Base-by-base conservation (phyloP, 129 eudicot genomes). In the Artemisia annua region DNA sequence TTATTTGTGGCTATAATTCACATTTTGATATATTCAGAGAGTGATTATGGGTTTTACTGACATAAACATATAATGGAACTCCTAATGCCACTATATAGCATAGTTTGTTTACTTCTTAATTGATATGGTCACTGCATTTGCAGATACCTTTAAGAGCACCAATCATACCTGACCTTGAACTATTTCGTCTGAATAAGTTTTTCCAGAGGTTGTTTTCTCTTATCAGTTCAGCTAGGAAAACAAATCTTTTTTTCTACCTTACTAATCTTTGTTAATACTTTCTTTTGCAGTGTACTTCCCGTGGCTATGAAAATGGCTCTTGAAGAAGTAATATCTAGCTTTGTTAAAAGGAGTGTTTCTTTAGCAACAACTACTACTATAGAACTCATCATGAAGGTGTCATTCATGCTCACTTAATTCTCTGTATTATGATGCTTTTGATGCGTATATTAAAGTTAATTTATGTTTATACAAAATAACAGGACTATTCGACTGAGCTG, bases 361-460 rank as follows among this genome's bases (percentile, higher is more conserved):
- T 82, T 86, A 53, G 89, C 96, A 48, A 71, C 86, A 50, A 89
- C 78, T 64, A 89, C 91, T 54, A 84, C 96, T 12, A 84, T 76
- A 73, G 89, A 86, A 74, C 89, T 84, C 82, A 83, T 84, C 46
- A 58, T 82, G 49, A 86, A 89, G 91, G 96, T 89, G 48, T 16
- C 63, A 75, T 63, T 44, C 20, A 66, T 57, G 55, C 28, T 75
- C 12, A 46, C n/a, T 46, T 64, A 65, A 17, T 64, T 65, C 12
- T n/a, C 66, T 44, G 26, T 65, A 39, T 53, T 5, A 15, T n/a
- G 17, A 66, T 39, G 46, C 55, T 66, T 75, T 54, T 19, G 20
- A 53, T 10, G 26, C 63, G 16, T 18, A n/a, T 66, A 43, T 22
- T 54, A 46, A 24, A 53, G 11, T 39, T 39, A 13, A 24, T 4